Conservation (phyloP, 345 rosid species). For the Eucalyptus coolabah region DNA sequence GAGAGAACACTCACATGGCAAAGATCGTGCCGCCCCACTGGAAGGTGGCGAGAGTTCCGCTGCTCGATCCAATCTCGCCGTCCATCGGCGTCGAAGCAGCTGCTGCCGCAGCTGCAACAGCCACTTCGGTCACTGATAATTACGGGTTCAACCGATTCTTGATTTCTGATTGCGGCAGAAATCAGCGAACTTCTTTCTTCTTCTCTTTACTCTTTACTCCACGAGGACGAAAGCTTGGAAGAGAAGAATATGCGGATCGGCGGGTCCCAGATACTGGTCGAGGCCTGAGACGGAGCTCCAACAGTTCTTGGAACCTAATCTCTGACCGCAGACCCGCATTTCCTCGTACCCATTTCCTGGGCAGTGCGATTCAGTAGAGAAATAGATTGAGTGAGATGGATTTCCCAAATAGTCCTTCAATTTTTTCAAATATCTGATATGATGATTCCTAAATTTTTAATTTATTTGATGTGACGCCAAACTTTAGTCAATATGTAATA, state of each 20-base stretch:
- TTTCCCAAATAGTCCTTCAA: no score
- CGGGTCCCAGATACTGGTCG: background rate
- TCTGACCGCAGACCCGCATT: no score
- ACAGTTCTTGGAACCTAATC: background rate
- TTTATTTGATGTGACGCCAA: no score
- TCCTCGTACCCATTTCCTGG: background rate
- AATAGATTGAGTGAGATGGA: background rate
- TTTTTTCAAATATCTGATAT: no score
- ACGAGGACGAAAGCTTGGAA: background rate
- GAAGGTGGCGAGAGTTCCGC: conserved; percentile 3
- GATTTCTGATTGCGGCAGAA: background rate
- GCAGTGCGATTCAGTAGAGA: background rate
- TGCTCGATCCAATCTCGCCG: background rate
- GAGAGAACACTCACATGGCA: conserved; percentile 18
- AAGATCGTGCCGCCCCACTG: conserved; percentile 33
- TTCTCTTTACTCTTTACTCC: background rate
- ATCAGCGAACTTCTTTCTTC: background rate
- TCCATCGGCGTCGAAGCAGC: background rate
- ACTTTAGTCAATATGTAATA: rapidly evolving
- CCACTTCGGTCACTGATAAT: background rate
- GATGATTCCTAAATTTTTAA: no score
- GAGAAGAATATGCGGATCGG: background rate
- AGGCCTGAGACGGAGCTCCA: background rate
- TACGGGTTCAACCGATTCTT: background rate
- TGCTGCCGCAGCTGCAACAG: background rate